Evolutionary conservation across 495 filamentous ascomycete genomes (phyloP).

Genomic region (Staphylotrichum longicolle): DNA sequence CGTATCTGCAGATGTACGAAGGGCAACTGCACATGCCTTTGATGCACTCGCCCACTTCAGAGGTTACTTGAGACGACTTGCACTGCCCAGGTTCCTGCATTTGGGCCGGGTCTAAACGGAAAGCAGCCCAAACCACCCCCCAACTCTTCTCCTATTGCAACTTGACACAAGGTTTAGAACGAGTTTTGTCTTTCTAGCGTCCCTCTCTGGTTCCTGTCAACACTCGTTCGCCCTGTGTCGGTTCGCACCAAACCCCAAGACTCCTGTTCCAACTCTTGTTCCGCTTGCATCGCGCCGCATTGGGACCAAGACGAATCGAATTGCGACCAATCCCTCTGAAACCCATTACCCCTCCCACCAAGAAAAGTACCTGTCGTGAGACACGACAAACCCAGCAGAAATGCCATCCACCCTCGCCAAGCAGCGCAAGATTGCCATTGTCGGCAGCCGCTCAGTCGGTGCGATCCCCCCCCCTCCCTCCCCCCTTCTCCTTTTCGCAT

Average conservation of each 20-base stretch:
- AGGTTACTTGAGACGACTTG: no score
- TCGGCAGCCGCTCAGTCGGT: conserved; percentile 97
- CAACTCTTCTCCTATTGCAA: no score
- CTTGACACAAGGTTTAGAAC: no score
- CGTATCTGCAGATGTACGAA: no score
- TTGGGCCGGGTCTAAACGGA: no score
- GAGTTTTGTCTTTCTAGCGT: neutral
- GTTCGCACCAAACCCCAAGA: neutral
- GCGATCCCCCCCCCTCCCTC: conserved; percentile 37
- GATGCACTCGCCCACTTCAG: no score
- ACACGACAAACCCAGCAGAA: conserved; percentile 15
- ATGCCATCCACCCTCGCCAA: conserved; percentile 80
- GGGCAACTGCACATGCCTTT: no score
- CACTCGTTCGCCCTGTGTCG: neutral
- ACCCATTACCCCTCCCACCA: neutral
- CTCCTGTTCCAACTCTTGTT: neutral
- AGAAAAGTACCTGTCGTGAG: conserved; percentile 3
- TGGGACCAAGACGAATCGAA: neutral
- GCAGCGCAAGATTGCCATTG: conserved; percentile 97
- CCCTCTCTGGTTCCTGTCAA: neutral
- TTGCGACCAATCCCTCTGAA: neutral
- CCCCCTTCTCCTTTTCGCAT: conserved; percentile 7
- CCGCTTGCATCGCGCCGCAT: neutral
- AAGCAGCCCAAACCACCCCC: neutral
- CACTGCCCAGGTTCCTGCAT: no score